A percentile compares a stretch with the other conserved stretches of the same genome.
Conservation (phyloP, 2,329 filamentous ascomycete genomes). For the Phialophora verrucosa region DNA sequence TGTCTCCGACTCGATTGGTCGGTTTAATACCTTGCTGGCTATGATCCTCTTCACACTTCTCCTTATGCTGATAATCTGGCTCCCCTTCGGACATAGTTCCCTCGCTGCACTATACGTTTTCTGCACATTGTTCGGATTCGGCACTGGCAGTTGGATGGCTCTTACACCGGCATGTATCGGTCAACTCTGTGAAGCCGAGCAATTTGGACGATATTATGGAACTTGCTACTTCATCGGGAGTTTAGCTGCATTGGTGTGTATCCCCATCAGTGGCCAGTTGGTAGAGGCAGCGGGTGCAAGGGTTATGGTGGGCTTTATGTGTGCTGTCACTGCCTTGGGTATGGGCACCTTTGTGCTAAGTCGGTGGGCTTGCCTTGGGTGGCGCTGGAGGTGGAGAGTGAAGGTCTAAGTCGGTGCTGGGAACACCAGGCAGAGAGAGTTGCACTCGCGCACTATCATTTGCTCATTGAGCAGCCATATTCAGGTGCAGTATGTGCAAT, state of each 20-base stretch:
- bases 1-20: conserved; percentile 51
- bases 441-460: background rate
- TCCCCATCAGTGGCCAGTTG: conserved; percentile 55
- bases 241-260: conserved; percentile 54
- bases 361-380: conserved; percentile 47
- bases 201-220: conserved; percentile 56
- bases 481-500: background rate
- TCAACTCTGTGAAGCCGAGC: conserved; percentile 54
- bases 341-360: conserved; percentile 42
- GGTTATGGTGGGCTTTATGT: conserved; percentile 55
- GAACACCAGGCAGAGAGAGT: background rate
- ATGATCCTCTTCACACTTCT: conserved; percentile 48
- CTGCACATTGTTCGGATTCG: conserved; percentile 57
- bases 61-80: conserved; percentile 52
- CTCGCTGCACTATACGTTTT: conserved; percentile 53
- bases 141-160: conserved; percentile 54
- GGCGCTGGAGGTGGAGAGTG: conserved; percentile 48
- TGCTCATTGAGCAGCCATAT: background rate
- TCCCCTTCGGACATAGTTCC: conserved; percentile 53
- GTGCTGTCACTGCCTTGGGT: conserved; percentile 50
- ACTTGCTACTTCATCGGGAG: conserved; percentile 56
- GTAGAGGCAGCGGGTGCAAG: conserved; percentile 54
- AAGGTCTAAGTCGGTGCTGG: conserved; percentile 41
- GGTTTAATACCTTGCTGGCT: conserved; percentile 53
- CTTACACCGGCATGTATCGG: conserved; percentile 51